Evolutionary conservation across 495 filamentous ascomycete species (phyloP).

Genomic region (Aspergillus affinis): DNA sequence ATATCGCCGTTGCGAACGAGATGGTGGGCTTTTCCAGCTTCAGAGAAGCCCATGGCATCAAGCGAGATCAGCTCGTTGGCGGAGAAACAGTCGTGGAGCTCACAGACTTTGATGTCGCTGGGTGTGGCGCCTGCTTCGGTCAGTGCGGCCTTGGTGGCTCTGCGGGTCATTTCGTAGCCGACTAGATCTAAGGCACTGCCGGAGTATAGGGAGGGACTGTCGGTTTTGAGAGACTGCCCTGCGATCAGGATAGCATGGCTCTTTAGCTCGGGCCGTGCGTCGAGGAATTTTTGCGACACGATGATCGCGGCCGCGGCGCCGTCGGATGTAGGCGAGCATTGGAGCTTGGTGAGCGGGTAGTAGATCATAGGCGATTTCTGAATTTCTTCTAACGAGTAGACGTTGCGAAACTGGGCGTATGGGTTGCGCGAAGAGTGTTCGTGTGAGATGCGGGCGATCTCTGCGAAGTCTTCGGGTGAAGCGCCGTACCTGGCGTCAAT

Average conservation of each 20-base stretch:
- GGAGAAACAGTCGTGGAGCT: conserved; percentile 94
- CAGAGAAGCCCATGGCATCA: conserved; percentile 75
- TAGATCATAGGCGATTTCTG: conserved; percentile 71
- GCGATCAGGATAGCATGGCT: conserved; percentile 78
- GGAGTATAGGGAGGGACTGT: conserved; percentile 70
- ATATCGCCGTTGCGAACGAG: conserved; percentile 86
- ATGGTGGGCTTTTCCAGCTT: conserved; percentile 81
- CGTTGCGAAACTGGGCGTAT: conserved; percentile 78
- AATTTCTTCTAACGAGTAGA: conserved; percentile 83
- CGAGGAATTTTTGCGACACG: conserved; percentile 81
- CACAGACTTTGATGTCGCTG: conserved; percentile 72
- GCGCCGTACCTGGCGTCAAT: conserved; percentile 79
- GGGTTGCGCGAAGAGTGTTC: conserved; percentile 62
- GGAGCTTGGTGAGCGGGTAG: conserved; percentile 70
- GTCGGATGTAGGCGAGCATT: conserved; percentile 86
- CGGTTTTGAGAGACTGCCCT: conserved; percentile 81
- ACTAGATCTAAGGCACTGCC: conserved; percentile 76
- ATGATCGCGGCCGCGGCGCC: conserved; percentile 87
- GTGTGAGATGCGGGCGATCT: conserved; percentile 83
- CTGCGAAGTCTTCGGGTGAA: conserved; percentile 71
- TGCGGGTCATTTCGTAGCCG: conserved; percentile 79
- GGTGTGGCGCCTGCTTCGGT: conserved; percentile 68
- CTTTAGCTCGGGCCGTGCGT: conserved; percentile 73
- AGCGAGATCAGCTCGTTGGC: conserved; percentile 86
- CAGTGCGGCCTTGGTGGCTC: conserved; percentile 54